Base-by-base conservation (phyloP, 2,329 filamentous ascomycete species). In the Colletotrichum musicola region DNA sequence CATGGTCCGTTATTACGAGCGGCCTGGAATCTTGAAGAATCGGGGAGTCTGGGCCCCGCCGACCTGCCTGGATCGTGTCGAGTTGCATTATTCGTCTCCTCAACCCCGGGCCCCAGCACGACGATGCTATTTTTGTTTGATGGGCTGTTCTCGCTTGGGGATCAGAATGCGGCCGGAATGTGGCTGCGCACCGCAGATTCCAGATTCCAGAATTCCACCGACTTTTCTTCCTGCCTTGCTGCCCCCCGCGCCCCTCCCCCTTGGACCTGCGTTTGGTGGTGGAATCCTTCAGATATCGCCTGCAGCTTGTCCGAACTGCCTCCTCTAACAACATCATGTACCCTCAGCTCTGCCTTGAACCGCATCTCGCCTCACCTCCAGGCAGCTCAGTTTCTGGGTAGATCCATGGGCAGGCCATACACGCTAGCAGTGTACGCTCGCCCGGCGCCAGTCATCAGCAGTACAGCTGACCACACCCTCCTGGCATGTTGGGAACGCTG, bases 1-100 rank as follows among this genome's bases (percentile, higher is more conserved):
- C n/a, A 25, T 9, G 60, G 27, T 22, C 61, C 61, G 44, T 64
- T 56, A 69, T 69, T 66, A 66, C 62, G 66, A 69, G 66, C 50
- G 35, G 42, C 66, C 50, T 65, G 38, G 44, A 56, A 38, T 68
- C 55, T n/a, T 27, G 59, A 60, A 68, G 50, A 68, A 56, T 56
- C n/a, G 50, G 62, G 30, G 62, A 55, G 53, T 44, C 42, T 46
- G 55, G 55, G 59, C 42, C 30, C 64, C 59, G 18, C 50, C 44
- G 4, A 46, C 56, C 64, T 50, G 51, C 35, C 60, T 60, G 54
- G 35, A 35, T 42, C 6, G 53, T 16, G 53, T 54, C 53, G 18
- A 25, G 44, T 44, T 40, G 62, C 55, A 64, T 51, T 53, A 12
- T 64, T 59, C 50, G 46, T 22, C 40, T 3, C 53, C 51, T 51